Evolutionary conservation across 225 moss, liverwort and hornwort genomes (phyloP).

Genomic region (Asterella californica): DNA sequence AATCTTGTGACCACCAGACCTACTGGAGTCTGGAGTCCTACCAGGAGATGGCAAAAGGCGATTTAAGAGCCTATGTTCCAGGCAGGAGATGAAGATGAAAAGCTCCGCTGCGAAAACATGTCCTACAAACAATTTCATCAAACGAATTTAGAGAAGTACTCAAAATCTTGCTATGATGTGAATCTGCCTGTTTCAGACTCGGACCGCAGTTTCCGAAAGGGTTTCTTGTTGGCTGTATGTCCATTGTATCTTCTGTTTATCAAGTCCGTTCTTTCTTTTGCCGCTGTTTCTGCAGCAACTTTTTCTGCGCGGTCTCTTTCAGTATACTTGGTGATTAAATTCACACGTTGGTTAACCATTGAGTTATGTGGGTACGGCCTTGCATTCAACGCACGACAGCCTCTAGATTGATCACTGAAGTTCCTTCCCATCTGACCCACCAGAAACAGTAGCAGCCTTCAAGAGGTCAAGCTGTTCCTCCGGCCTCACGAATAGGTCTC

Average conservation of each 20-base stretch:
- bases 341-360: conserved; percentile 38
- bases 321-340: conserved; percentile 34
- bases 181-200: too few relatives aligned
- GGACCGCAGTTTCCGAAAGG: too few relatives aligned
- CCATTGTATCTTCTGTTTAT: conserved; percentile 8
- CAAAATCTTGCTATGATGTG: too few relatives aligned
- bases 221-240: conserved; percentile 18
- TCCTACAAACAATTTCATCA: too few relatives aligned
- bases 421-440: conserved; percentile 16
- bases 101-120: too few relatives aligned
- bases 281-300: conserved; percentile 18
- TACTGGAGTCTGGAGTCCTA: too few relatives aligned
- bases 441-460: neutral
- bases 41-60: too few relatives aligned
- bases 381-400: conserved; percentile 16
- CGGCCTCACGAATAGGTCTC: conserved; percentile 4
- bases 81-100: too few relatives aligned
- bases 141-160: too few relatives aligned
- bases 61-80: too few relatives aligned
- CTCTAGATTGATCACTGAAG: conserved; percentile 13
- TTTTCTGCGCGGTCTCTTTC: conserved; percentile 38
- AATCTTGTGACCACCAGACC: too few relatives aligned
- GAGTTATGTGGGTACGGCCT: conserved; percentile 28
- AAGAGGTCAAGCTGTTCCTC: conserved; percentile 24
- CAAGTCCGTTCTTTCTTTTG: conserved; percentile 11